A percentile compares a stretch with the other conserved stretches of the same genome.
Conservation (phyloP, 2,329 filamentous ascomycete genomes). For the Ilyonectria mors-panacis region DNA sequence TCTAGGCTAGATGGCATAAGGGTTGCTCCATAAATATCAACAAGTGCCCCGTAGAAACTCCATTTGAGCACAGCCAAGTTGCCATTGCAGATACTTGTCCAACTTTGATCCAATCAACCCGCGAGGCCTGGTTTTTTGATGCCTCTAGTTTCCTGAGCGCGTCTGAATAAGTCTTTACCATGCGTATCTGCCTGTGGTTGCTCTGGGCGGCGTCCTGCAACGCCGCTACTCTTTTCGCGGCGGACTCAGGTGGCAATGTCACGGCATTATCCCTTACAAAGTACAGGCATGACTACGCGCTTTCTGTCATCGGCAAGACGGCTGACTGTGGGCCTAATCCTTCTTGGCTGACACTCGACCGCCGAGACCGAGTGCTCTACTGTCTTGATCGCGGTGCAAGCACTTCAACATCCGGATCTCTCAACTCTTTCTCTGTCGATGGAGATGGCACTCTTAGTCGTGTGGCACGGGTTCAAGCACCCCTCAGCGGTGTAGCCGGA, state of each 20-base stretch:
- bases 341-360: conserved; percentile 40
- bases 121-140: no score
- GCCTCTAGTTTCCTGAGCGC: no score
- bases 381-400: conserved; percentile 39
- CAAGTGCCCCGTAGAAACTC: no score
- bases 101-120: no score
- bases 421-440: conserved; percentile 42
- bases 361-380: conserved; percentile 36
- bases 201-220: conserved; percentile 11
- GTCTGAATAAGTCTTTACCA: no score
- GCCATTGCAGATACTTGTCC: no score
- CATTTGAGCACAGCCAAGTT: no score
- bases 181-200: no score
- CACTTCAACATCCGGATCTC: conserved; percentile 29
- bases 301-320: conserved; percentile 25
- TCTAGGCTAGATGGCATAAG: no score
- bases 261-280: conserved; percentile 36
- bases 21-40: no score
- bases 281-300: neutral
- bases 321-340: conserved; percentile 37
- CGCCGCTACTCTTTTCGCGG: conserved; percentile 42
- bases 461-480: conserved; percentile 32
- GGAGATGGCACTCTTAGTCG: conserved; percentile 26
- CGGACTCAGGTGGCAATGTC: conserved; percentile 41
- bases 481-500: conserved; percentile 37